These are phyloP conservation scores for Trichoderma aggressivum DNA, from an alignment of 2,329 filamentous ascomycete genomes.

Conservation along the genomic window DNA sequence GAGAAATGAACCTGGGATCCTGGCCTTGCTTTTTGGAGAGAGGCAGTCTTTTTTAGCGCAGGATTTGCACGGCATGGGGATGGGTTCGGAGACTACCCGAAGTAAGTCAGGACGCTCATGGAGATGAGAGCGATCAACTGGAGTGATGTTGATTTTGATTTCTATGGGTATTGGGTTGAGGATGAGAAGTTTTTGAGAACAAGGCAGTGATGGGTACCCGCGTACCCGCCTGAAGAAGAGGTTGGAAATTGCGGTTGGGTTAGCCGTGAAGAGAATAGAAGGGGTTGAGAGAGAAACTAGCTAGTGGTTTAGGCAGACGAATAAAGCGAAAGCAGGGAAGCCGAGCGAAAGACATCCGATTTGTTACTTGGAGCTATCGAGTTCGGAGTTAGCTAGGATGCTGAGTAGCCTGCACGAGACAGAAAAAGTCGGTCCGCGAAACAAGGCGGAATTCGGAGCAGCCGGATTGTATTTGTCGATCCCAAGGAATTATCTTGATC, in stretches of 20 bases:
- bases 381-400: not conserved
- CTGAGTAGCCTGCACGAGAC: not conserved
- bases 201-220: not conserved
- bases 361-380: not conserved
- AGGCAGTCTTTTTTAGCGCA: not conserved
- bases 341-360: not conserved
- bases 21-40: not conserved
- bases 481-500: not conserved
- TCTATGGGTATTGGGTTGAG: not conserved
- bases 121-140: not conserved
- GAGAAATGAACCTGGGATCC: not conserved
- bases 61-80: not conserved
- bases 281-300: not conserved
- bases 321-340: not conserved
- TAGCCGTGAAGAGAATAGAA: not conserved
- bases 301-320: not conserved
- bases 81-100: not conserved
- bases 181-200: not conserved
- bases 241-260: not conserved
- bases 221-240: not conserved
- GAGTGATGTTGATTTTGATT: not conserved
- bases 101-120: not conserved
- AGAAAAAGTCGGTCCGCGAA: not conserved
- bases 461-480: not conserved
- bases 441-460: not conserved